phyloP scores from a whole-genome alignment of 495 filamentous ascomycete species.

The Penicillium lividum region DNA sequence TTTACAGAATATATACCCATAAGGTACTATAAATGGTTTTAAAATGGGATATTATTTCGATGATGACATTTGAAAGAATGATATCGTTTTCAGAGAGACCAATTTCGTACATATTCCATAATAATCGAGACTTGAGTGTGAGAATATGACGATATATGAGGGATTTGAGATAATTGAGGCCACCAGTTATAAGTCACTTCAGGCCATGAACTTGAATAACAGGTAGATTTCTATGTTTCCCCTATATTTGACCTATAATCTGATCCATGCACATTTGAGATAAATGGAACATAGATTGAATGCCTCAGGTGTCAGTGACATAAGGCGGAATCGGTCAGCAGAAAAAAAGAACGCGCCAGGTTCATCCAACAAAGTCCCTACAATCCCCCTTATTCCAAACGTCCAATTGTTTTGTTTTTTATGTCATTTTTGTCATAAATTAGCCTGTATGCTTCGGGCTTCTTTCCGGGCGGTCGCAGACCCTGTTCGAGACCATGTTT shows the following conservation, averaged over 20 bases:
- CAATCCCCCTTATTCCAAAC: not conserved
- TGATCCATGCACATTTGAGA: not conserved
- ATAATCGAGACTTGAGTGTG: too few relatives aligned
- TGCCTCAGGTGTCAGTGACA: not conserved
- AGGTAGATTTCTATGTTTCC: not conserved
- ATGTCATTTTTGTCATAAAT: constrained; percentile 4
- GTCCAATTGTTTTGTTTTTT: constrained; percentile 2
- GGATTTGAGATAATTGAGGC: too few relatives aligned
- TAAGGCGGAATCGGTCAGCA: constrained; percentile 23
- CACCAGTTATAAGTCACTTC: too few relatives aligned
- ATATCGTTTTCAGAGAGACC: too few relatives aligned
- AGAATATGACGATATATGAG: too few relatives aligned
- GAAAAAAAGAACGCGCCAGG: constrained; percentile 25
- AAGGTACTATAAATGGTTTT: too few relatives aligned
- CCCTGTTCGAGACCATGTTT: constrained; percentile 41
- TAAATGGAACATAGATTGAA: not conserved
- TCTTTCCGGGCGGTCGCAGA: constrained; percentile 44
- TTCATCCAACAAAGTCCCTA: not conserved
- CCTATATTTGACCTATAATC: not conserved
- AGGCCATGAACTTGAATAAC: too few relatives aligned
- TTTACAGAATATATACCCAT: too few relatives aligned
- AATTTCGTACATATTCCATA: too few relatives aligned
- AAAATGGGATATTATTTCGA: too few relatives aligned
- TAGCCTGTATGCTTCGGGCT: constrained; percentile 43
- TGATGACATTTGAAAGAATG: too few relatives aligned